phyloP scores from a whole-genome alignment of 2,329 filamentous ascomycete species.

The Fusarium sp. region DNA sequence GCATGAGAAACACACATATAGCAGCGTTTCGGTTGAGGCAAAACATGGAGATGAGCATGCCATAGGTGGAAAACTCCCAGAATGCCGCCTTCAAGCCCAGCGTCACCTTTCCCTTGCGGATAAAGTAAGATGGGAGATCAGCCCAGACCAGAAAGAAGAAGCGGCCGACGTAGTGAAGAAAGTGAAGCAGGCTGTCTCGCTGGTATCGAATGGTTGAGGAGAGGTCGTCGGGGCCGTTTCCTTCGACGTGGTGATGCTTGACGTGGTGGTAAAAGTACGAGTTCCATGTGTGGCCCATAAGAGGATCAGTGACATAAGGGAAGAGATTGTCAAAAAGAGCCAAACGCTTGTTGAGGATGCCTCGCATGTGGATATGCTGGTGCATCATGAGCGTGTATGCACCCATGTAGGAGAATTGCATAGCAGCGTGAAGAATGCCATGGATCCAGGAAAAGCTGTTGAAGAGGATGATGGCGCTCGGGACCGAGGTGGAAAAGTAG shows the following conservation, averaged over 20 bases:
- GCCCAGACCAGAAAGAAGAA: constrained; percentile 80
- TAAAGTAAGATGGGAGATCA: constrained; percentile 78
- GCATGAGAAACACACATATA: constrained; percentile 71
- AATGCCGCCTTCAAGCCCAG: constrained; percentile 64
- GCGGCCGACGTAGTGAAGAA: constrained; percentile 75
- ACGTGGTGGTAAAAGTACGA: constrained; percentile 87
- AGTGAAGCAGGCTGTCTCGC: constrained; percentile 71
- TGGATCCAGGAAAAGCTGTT: constrained; percentile 73
- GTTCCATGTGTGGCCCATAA: constrained; percentile 88
- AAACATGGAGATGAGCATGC: constrained; percentile 58
- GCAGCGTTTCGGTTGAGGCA: constrained; percentile 64
- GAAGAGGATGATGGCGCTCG: constrained; percentile 73
- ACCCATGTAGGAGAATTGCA: constrained; percentile 75
- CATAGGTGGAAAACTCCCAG: constrained; percentile 71
- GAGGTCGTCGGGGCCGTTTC: constrained; percentile 79
- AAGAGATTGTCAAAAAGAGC: constrained; percentile 69
- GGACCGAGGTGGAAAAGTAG: constrained; percentile 74
- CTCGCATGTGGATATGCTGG: constrained; percentile 82
- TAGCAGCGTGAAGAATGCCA: constrained; percentile 69
- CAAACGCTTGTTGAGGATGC: constrained; percentile 67
- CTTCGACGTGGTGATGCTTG: constrained; percentile 86
- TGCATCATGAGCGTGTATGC: constrained; percentile 85
- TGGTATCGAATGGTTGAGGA: constrained; percentile 81
- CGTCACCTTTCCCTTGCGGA: constrained; percentile 65
- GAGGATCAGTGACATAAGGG: constrained; percentile 76